Percentiles rank a stretch among this genome's conserved stretches.
Conservation (phyloP, 495 filamentous ascomycete species). For the Talaromyces nanjingensis region DNA sequence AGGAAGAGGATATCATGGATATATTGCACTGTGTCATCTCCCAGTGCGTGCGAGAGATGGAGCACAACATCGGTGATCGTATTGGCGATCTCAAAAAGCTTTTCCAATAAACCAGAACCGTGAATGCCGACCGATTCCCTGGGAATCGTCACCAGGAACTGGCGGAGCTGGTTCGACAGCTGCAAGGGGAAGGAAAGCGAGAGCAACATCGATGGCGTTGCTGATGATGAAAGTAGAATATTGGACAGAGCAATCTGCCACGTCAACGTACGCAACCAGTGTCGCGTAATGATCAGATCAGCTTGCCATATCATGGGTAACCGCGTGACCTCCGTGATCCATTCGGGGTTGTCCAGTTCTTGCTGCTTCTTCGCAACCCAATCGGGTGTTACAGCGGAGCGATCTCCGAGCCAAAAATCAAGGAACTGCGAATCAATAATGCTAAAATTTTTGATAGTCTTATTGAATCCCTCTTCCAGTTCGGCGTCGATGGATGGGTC, state of each 20-base stretch:
- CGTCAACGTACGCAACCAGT: slow-evolving; percentile 46
- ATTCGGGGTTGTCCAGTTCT: slow-evolving; percentile 19
- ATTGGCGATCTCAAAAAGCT: slow-evolving; percentile 50
- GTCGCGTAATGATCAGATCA: slow-evolving; percentile 46
- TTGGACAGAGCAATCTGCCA: slow-evolving; percentile 49
- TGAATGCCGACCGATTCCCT: slow-evolving; percentile 44
- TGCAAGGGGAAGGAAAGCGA: slow-evolving; percentile 46
- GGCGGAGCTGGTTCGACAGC: slow-evolving; percentile 40
- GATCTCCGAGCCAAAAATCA: slow-evolving; percentile 21
- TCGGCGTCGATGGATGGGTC: slow-evolving; percentile 13
- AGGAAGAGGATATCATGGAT: slow-evolving; percentile 26
- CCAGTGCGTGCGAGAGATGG: slow-evolving; percentile 17
- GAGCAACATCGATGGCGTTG: slow-evolving; percentile 30
- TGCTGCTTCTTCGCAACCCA: slow-evolving; percentile 25
- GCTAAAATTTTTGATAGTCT: slow-evolving; percentile 19
- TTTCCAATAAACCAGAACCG: slow-evolving; percentile 49
- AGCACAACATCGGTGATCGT: slow-evolving; percentile 49
- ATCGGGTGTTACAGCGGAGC: slow-evolving; percentile 16
- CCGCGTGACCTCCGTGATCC: slow-evolving; percentile 21
- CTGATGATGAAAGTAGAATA: slow-evolving; percentile 31
- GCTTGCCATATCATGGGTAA: slow-evolving; percentile 41
- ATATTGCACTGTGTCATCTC: slow-evolving; percentile 20
- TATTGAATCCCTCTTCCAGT: slow-evolving; percentile 18
- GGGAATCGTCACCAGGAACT: slow-evolving; percentile 38
- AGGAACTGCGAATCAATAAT: slow-evolving; percentile 19